A percentile compares a stretch with the other conserved stretches of the same genome.
Evolutionary conservation across 1,284 basidiomycete genomes (phyloP).

Genomic region (Melampsora occidentalis): DNA sequence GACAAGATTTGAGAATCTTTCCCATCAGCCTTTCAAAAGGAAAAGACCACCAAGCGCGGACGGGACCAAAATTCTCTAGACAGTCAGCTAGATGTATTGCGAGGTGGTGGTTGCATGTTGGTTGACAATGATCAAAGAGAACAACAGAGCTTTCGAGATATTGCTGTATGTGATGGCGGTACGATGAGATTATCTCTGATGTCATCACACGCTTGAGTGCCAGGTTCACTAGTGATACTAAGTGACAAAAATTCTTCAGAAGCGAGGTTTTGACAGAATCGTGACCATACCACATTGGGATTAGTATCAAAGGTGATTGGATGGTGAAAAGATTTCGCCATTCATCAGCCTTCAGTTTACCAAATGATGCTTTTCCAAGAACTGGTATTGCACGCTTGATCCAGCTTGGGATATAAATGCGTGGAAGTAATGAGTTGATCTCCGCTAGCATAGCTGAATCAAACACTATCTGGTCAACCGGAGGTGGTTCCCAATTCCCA

Average conservation of each 20-base stretch:
- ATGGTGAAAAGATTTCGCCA: no score
- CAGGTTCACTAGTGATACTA: slow-evolving; percentile 5
- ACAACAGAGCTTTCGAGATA: slow-evolving; percentile 2
- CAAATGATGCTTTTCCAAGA: slow-evolving; percentile 21
- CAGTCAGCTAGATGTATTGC: slow-evolving; percentile 15
- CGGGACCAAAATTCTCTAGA: slow-evolving; percentile 9
- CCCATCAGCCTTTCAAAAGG: neutral
- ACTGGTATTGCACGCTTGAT: slow-evolving; percentile 7
- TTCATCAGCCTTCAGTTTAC: slow-evolving; percentile 11
- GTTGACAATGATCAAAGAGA: neutral
- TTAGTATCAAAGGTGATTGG: no score
- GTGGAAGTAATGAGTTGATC: slow-evolving; percentile 10
- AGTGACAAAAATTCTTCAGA: slow-evolving; percentile 19
- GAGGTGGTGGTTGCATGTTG: slow-evolving; percentile 5
- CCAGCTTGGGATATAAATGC: slow-evolving; percentile 20
- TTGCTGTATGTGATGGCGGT: neutral
- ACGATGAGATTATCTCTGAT: neutral
- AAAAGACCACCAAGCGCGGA: slow-evolving; percentile 13
- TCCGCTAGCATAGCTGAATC: neutral
- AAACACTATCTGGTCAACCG: neutral
- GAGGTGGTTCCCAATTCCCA: neutral
- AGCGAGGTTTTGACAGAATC: neutral
- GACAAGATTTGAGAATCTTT: neutral
- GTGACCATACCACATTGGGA: neutral
- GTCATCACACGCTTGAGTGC: slow-evolving; percentile 11